These are phyloP conservation scores for Gaeumannomyces tritici DNA, from an alignment of 2,329 filamentous ascomycete genomes.

Conservation along the genomic window DNA sequence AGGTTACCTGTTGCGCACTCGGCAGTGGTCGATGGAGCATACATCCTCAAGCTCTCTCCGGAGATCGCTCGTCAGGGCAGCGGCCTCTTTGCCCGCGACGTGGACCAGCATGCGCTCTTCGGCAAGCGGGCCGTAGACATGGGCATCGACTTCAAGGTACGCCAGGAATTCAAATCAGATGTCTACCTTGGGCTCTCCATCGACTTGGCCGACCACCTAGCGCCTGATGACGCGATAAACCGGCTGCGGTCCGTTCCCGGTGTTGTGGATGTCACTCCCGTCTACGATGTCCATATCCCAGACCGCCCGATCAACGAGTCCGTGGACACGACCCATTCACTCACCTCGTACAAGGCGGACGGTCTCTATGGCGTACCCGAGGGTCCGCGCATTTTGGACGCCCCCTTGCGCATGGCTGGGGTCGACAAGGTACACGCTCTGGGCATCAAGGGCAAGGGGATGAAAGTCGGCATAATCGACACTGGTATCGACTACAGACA, in stretches of 20 bases:
- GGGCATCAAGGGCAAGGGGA: constrained; percentile 20
- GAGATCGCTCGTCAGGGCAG: not conserved
- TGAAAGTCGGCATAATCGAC: constrained; percentile 32
- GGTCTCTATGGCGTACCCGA: not conserved
- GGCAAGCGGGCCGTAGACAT: not conserved
- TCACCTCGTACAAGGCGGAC: not conserved
- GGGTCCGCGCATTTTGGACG: not conserved
- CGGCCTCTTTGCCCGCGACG: not conserved
- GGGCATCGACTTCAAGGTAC: not conserved
- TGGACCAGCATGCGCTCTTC: not conserved
- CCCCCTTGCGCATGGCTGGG: constrained; percentile 4
- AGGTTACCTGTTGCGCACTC: not conserved
- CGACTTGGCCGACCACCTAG: not conserved
- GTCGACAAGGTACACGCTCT: constrained; percentile 6
- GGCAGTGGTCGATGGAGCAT: not conserved
- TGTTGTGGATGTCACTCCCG: not conserved
- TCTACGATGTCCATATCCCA: not conserved
- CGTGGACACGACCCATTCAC: not conserved
- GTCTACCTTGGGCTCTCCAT: not conserved
- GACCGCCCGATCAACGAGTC: not conserved
- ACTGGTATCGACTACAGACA: constrained; percentile 36
- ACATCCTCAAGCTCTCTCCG: not conserved
- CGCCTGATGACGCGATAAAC: not conserved
- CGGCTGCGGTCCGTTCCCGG: not conserved
- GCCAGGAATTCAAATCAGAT: not conserved